These are phyloP conservation scores for Candida sojae DNA, from an alignment of 1,139 yeast genomes.

Conservation along the genomic window DNA sequence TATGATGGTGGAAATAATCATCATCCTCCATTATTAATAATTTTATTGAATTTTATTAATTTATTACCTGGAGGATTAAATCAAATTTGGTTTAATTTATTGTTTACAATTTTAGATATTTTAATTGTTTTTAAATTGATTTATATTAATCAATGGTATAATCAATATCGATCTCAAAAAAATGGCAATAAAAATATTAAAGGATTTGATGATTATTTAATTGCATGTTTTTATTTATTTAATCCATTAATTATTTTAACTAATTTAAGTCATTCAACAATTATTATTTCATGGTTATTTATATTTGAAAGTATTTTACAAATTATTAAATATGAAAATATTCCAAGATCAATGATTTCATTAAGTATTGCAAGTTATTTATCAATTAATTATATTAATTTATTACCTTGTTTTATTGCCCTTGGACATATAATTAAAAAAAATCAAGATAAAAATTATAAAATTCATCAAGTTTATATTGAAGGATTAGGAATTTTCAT, in stretches of 20 bases:
- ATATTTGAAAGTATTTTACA: slow-evolving; percentile 53
- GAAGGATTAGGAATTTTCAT: slow-evolving; percentile 28
- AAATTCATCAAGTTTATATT: slow-evolving; percentile 18
- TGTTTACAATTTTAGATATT: slow-evolving; percentile 45
- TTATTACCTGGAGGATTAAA: slow-evolving; percentile 23
- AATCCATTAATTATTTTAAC: slow-evolving; percentile 79
- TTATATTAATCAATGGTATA: slow-evolving; percentile 40
- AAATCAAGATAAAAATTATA: not conserved
- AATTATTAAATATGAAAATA: slow-evolving; percentile 41
- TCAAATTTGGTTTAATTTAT: slow-evolving; percentile 24
- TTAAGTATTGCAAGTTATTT: slow-evolving; percentile 69
- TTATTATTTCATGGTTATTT: slow-evolving; percentile 58
- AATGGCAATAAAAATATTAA: slow-evolving; percentile 14
- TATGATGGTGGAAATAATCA: slow-evolving; percentile 88
- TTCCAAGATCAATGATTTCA: slow-evolving; percentile 48
- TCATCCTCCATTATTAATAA: slow-evolving; percentile 74
- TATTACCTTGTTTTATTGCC: slow-evolving; percentile 57
- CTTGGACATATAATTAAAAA: slow-evolving; percentile 27
- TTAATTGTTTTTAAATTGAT: slow-evolving; percentile 45
- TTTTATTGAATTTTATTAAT: slow-evolving; percentile 43
- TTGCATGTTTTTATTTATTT: slow-evolving; percentile 67
- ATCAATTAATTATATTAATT: slow-evolving; percentile 59
- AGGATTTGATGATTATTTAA: slow-evolving; percentile 42
- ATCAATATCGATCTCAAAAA: slow-evolving; percentile 27
- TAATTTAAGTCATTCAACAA: slow-evolving; percentile 69